Base-by-base conservation (phyloP, 257 asterid genomes). In the Solanum chiquidenum region DNA sequence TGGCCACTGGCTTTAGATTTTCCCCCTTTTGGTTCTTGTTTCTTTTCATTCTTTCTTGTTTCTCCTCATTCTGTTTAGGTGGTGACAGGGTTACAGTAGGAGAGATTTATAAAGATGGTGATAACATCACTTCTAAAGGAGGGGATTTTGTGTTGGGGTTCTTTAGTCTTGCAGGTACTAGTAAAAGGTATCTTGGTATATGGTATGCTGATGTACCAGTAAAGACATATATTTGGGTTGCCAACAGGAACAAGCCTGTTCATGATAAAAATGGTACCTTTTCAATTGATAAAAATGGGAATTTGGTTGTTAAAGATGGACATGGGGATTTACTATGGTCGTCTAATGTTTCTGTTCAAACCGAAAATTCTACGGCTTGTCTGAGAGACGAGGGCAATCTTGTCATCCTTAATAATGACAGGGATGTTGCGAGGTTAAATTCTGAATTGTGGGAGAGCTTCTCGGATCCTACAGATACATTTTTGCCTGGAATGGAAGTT, bases 181-280 rank as follows among this genome's bases (percentile, higher is more conserved):
- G 44, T 33, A 29, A 87, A 6, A 92, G 98, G 23, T 95, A 95
- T 35, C 91, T 94, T 23, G 99, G 98, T 37, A 93, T 96, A 66
- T 96, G 98, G 98, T 93, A 91, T 69, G 18, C 84, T 66, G 37
- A 68, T 27, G 14, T 91, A 23, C 38, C 87, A 16, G 87, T 75
- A 14, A 89, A 90, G 64, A 71, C 96, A 8, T 87, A 93, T 10
- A 93, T 93, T 9, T 96, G 99, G 99, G 98, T 94, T 25, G 99
- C 98, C 7, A 96, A 96, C 46, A 89, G 95, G 55, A 91, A 91
- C n/a, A 90, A 33, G 0, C 98, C 98, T 3, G 86, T 96, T 8
- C 73, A 91, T 1, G 97, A 94, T 23, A 84, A 84, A 13, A 90
- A 60, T 5, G 97, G 98, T 13, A 89, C 73, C 58, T 52, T 94